Conservation (phyloP, 164 flowering plant genomes). For the Annona cherimola region DNA sequence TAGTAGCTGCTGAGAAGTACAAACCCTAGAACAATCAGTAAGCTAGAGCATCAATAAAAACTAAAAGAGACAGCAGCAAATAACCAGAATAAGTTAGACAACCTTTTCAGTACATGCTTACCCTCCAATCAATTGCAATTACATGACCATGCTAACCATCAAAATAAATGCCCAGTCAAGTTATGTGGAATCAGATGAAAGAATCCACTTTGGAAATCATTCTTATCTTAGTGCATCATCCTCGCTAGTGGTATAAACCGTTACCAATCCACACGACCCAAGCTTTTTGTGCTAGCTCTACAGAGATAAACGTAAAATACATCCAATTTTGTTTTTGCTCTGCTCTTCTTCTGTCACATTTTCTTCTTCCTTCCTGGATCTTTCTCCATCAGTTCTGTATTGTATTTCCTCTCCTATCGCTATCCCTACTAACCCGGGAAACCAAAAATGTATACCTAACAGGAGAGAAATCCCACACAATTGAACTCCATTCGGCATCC, state of each 20-base stretch:
- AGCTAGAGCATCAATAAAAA: slow-evolving; percentile 1
- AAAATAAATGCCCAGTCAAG: background rate
- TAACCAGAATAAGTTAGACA: background rate
- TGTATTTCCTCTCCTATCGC: too few species aligned
- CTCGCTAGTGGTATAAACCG: background rate
- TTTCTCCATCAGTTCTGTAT: too few species aligned
- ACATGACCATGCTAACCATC: background rate
- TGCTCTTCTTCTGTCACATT: too few species aligned
- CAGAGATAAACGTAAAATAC: too few species aligned
- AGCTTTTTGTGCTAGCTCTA: too few species aligned
- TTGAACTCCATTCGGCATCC: too few species aligned
- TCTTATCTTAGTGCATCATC: background rate
- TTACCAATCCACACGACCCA: too few species aligned
- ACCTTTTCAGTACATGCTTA: background rate
- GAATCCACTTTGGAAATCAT: background rate
- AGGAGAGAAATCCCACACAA: too few species aligned
- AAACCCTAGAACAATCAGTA: background rate
- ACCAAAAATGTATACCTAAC: too few species aligned
- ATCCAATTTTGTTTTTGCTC: too few species aligned
- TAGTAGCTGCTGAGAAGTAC: slow-evolving; percentile 2
- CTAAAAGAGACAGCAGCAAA: background rate
- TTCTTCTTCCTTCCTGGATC: too few species aligned
- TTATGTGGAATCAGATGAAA: background rate
- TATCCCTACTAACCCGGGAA: too few species aligned
- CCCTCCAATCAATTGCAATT: background rate